These are phyloP conservation scores for Citrullus amarus DNA, from an alignment of 306 rosid species.

Conservation along the genomic window DNA sequence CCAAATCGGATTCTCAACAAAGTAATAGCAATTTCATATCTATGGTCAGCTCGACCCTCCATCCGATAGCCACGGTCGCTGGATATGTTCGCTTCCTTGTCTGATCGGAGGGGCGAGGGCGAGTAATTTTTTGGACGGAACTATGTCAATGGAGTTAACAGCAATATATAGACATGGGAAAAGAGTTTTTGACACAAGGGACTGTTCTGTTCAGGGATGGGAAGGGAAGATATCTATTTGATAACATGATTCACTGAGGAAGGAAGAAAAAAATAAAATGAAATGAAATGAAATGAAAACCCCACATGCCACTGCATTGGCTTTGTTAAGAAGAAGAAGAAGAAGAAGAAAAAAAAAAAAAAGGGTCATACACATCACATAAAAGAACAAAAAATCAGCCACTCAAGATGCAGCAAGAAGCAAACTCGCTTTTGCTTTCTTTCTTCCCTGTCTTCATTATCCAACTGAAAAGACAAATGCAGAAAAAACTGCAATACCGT, in stretches of 20 bases:
- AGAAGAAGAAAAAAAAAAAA: background rate
- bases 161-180: background rate
- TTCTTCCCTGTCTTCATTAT: background rate
- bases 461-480: background rate
- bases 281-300: background rate
- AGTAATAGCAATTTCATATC: background rate
- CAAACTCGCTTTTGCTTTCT: conserved; percentile 5
- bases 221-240: background rate
- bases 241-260: background rate
- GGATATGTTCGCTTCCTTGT: too few species aligned
- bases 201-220: background rate
- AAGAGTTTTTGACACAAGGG: background rate
- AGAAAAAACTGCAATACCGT: background rate
- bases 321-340: background rate
- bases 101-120: too few species aligned
- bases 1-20: background rate
- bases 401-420: background rate
- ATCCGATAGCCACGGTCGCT: too few species aligned
- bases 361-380: background rate
- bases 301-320: conserved; percentile 6
- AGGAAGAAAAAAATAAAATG: background rate
- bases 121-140: background rate
- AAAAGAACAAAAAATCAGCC: conserved; percentile 6
- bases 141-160: background rate
- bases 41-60: too few species aligned